Evolutionary conservation across 2,329 filamentous ascomycete genomes (phyloP), one percentile per base, ranked within the genome.

Genomic region (Fusarium cicatricum): DNA sequence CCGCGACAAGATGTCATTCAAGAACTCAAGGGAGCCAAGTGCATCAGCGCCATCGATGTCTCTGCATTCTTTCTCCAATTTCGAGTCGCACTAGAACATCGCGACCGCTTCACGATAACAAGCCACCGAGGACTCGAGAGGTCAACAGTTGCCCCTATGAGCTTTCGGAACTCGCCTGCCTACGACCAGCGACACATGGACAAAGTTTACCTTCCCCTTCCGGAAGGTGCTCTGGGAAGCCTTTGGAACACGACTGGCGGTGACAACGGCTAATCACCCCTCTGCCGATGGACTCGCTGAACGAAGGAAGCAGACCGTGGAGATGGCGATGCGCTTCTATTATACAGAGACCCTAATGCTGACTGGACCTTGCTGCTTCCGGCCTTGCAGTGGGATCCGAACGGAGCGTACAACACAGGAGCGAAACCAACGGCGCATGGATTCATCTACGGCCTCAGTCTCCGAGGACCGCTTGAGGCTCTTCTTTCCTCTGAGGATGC

Each of bases 181-280:
- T n/a, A n/a, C n/a, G n/a, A n/a, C n/a, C n/a, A n/a, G n/a, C n/a
- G n/a, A n/a, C n/a, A n/a, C n/a, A n/a, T n/a, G n/a, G n/a, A n/a
- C n/a, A n/a, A 32, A 32, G 15, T 32, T 43, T 15, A n/a, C 16
- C 12, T 15, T 10, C 15, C 28, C 28, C 11, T 32, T 42, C 26
- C 17, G 26, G 39, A 21, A 17, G 11, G 5, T 5, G 17, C 14
- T 38, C 6, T 38, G 17, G 36, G 48, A 45, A 43, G 50, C 33
- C 39, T 55, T 61, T 52, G 45, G 44, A 37, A 54, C 46, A 21
- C 44, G 40, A 36, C 49, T 58, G 33, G 34, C 40, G 19, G 40
- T 44, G 46, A 41, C 37, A 14, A 49, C 46, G 3, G 37, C 46
- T 5, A 41, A 41, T 16, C 26, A 49, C 29, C 46, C 46, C 2